Base-by-base conservation (phyloP, 768 basidiomycete species). In the Peribolospora kevripleyi region DNA sequence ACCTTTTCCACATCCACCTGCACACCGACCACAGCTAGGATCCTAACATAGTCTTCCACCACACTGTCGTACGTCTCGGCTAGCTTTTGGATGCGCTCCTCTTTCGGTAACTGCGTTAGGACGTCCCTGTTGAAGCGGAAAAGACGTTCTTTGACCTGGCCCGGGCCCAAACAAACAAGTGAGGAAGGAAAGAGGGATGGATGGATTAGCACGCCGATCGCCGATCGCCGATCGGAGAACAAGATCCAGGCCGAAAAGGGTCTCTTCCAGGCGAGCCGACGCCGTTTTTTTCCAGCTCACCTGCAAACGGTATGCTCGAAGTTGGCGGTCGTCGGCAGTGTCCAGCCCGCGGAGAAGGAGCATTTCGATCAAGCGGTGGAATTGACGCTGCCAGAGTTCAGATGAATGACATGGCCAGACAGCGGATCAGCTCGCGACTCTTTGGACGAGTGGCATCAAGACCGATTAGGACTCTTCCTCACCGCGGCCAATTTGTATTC, bases 31-130 rank as follows among this genome's bases (percentile, higher is more conserved):
- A 58, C 57, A 25, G 61, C 74, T 47, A 93, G 68, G 64, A 95
- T 80, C 49, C 88, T 75, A 63, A 72, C 70, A 62, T 98, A 98
- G 65, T 88, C 87, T 48, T 84, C 79, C 48, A 72, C 71, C 8
- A 95, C 86, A 57, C 72, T 79, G 62, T 82, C 79, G 69, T 84
- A 98, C 5, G 91, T 97, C 69, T 90, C 85, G 67, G 87, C 81
- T 48, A 98, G 70, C 65, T 88, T 91, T 56, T 84, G 79, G 54
- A 84, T 73, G 38, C 87, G 74, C 63, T 95, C 91, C 54, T 80
- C 73, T 59, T 82, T 81, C 56, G 90, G 84, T 56, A 95, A 70
- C 63, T 90, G 88, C 53, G 77, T 78, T 48, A 98, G 74, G 52
- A 82, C 50, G 52, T 62, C 62, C 50, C 59, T 75, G 69, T 97